Percentiles rank a stretch among this genome's conserved stretches.
Evolutionary conservation across 129 eudicot species (phyloP).

Genomic region (Escallonia rubra): DNA sequence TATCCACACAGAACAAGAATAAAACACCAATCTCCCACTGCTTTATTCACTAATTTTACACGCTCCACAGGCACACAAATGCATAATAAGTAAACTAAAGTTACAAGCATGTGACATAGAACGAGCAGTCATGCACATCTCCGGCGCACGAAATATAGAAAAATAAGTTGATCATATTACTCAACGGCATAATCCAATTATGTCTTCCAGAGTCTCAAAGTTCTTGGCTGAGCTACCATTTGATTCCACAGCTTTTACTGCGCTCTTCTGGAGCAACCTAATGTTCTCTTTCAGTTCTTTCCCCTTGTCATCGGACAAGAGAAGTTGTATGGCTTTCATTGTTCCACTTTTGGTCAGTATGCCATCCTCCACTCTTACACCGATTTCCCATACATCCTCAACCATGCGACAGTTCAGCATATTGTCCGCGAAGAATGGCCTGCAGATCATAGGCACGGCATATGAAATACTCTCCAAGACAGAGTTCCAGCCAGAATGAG

Average conservation of each 20-base stretch:
- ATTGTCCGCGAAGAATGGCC: conserved; percentile 1
- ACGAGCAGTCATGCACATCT: no score
- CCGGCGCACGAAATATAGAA: no score
- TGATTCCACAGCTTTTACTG: no score
- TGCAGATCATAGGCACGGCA: conserved; percentile 7
- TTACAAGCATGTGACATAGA: no score
- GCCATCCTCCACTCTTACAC: conserved; percentile 5
- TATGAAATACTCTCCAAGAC: conserved; percentile 5
- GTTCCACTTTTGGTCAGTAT: conserved; percentile 2
- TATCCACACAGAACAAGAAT: no score
- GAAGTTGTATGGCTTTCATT: not conserved
- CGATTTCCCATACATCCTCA: conserved; percentile 4
- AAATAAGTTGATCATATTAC: no score
- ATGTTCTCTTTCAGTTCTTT: not conserved
- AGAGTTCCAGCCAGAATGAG: conserved; percentile 16
- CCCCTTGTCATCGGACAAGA: not conserved
- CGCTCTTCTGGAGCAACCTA: not conserved
- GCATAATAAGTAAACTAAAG: no score
- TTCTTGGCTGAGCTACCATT: conserved; percentile 4
- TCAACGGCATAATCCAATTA: no score
- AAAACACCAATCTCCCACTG: no score
- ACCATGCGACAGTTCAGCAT: conserved; percentile 1
- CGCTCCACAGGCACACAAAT: no score
- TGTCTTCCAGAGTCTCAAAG: not conserved
- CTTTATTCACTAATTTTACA: no score